A percentile compares a stretch with the other conserved stretches of the same genome.
Conservation (phyloP, 2,329 filamentous ascomycete genomes). For the Biscogniauxia sp. region DNA sequence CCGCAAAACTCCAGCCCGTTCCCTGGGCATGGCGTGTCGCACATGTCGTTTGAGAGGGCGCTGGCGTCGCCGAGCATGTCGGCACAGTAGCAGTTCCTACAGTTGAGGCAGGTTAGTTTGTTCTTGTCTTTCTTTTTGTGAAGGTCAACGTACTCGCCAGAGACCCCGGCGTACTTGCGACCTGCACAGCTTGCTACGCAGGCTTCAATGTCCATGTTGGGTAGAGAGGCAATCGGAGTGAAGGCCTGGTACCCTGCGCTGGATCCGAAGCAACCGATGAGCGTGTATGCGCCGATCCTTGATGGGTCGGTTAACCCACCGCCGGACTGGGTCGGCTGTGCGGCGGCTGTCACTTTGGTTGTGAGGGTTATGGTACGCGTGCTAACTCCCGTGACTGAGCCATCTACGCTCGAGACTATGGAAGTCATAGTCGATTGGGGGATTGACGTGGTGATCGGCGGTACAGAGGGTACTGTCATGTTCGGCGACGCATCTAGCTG, state of each 20-base stretch:
- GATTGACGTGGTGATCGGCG: slow-evolving; percentile 5
- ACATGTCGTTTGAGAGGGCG: slow-evolving; percentile 34
- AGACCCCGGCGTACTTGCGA: slow-evolving; percentile 39
- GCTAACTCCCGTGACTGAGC: slow-evolving; percentile 12
- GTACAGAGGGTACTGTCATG: slow-evolving; percentile 7
- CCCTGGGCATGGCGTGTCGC: slow-evolving; percentile 42
- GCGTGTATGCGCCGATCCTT: slow-evolving; percentile 20
- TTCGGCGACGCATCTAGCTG: slow-evolving; percentile 12
- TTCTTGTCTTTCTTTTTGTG: slow-evolving; percentile 1
- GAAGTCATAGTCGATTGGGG: slow-evolving; percentile 1
- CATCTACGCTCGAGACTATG: slow-evolving; percentile 7
- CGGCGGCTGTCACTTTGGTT: slow-evolving; percentile 14
- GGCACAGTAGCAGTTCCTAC: slow-evolving; percentile 46
- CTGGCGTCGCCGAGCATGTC: slow-evolving; percentile 39
- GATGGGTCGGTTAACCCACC: slow-evolving; percentile 13
- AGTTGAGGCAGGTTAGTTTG: not conserved
- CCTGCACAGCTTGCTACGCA: slow-evolving; percentile 40
- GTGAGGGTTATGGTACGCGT: slow-evolving; percentile 29
- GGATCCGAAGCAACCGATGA: slow-evolving; percentile 41
- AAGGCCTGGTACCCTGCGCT: slow-evolving; percentile 37
- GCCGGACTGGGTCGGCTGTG: slow-evolving; percentile 19
- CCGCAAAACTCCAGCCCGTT: slow-evolving; percentile 42
- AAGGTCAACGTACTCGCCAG: slow-evolving; percentile 28
- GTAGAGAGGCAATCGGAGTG: slow-evolving; percentile 24
- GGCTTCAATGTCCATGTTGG: slow-evolving; percentile 38